A percentile compares a stretch with the other conserved stretches of the same genome.
phyloP scores from a whole-genome alignment of 2,329 filamentous ascomycete species.

The Xylaria sp. region DNA sequence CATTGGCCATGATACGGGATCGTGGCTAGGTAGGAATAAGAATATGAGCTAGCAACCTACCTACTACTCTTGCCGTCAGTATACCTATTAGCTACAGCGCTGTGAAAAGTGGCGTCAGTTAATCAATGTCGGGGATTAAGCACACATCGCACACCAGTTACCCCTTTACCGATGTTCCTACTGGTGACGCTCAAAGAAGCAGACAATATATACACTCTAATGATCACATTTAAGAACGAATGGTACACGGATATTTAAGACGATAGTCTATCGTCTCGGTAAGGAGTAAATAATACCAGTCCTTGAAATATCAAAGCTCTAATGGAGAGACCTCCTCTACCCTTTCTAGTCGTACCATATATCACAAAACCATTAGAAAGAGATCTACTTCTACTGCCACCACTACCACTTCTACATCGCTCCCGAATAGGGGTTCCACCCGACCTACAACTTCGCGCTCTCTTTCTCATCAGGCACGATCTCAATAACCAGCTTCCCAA shows the following conservation, averaged over 20 bases:
- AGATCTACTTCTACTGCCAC: not conserved
- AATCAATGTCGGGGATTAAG: not conserved
- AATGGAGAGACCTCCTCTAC: not conserved
- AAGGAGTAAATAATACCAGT: too few relatives aligned
- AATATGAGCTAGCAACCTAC: not conserved
- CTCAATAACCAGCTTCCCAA: constrained; percentile 91
- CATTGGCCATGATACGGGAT: not conserved
- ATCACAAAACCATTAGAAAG: not conserved
- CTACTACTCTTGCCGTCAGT: too few relatives aligned
- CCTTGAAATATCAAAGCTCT: too few relatives aligned
- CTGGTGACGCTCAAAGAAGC: not conserved
- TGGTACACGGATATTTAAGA: not conserved
- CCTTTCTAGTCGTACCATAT: not conserved
- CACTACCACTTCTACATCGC: not conserved
- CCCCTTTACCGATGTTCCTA: not conserved
- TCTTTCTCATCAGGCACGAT: constrained; percentile 56
- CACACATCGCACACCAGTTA: not conserved
- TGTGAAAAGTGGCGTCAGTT: not conserved
- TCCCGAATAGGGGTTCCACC: not conserved
- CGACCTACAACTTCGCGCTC: constrained; percentile 56
- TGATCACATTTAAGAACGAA: not conserved
- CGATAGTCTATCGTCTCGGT: too few relatives aligned
- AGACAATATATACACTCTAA: not conserved
- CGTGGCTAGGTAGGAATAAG: not conserved
- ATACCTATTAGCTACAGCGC: not conserved